phyloP scores from a whole-genome alignment of 73 alveolate genomes.

The Stentor coeruleus region DNA sequence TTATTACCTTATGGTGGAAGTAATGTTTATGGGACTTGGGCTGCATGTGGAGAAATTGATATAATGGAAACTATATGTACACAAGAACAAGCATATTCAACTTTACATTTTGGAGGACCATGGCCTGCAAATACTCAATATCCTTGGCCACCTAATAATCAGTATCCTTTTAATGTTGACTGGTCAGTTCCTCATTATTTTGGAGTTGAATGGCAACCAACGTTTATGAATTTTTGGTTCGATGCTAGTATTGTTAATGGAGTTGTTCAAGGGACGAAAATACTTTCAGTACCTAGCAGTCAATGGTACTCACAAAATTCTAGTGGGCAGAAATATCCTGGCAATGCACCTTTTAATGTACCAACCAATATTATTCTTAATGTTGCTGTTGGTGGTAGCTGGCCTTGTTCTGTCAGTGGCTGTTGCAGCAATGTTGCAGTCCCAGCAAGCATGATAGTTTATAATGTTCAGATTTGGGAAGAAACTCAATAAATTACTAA shows the following conservation, averaged over 20 bases:
- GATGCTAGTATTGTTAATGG: constrained; percentile 24
- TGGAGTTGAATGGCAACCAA: constrained; percentile 27
- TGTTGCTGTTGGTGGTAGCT: constrained; percentile 14
- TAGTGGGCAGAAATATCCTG: neutral
- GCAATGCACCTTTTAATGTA: neutral
- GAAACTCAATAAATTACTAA: no score
- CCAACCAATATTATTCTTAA: neutral
- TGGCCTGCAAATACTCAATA: neutral
- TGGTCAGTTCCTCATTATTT: constrained; percentile 6
- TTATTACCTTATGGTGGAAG: neutral
- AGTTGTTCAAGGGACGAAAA: neutral
- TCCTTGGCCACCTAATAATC: neutral
- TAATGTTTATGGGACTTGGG: constrained; percentile 21
- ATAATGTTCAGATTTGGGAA: constrained; percentile 25
- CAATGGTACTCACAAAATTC: neutral
- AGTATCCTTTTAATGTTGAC: constrained; percentile 18
- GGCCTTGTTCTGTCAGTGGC: neutral
- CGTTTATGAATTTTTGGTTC: constrained; percentile 20
- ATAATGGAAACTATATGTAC: constrained; percentile 23
- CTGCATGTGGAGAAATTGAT: constrained; percentile 34
- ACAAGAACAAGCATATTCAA: neutral
- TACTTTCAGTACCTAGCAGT: neutral
- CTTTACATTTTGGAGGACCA: constrained; percentile 32
- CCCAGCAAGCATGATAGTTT: constrained; percentile 24
- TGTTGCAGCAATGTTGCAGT: neutral